Conservation (phyloP, 176 grass and related monocot genomes). For the Metroxylon sagu region DNA sequence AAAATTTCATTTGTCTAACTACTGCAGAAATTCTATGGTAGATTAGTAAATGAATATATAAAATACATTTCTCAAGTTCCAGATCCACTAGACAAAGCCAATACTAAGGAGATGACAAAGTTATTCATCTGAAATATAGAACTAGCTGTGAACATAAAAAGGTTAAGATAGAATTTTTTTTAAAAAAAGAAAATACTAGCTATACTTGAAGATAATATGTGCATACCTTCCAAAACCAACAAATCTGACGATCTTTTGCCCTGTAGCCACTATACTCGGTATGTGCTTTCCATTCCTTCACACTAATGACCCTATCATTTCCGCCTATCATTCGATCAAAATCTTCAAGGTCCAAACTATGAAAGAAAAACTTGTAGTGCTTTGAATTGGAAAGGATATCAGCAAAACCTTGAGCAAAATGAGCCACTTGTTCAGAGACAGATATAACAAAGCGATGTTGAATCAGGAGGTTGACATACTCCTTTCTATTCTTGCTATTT, state of each 20-base stretch:
- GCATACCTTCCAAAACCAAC: conserved; percentile 95
- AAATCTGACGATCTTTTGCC: conserved; percentile 61
- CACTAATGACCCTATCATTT: conserved; percentile 38
- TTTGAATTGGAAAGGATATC: conserved; percentile 61
- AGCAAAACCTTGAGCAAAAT: conserved; percentile 72
- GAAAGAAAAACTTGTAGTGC: conserved; percentile 58
- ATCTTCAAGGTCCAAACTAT: conserved; percentile 77
- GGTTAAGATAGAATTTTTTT: too few relatives aligned
- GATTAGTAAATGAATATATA: too few relatives aligned
- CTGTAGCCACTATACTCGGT: conserved; percentile 95
- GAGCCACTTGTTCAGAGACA: conserved; percentile 54
- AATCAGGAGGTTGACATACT: conserved; percentile 81
- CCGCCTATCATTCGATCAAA: conserved; percentile 81
- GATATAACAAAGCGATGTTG: conserved; percentile 81
- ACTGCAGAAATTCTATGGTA: too few relatives aligned
- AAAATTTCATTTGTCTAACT: too few relatives aligned
- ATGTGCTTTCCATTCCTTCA: conserved; percentile 94
- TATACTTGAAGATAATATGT: background rate
- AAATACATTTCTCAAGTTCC: too few relatives aligned
- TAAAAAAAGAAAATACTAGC: too few relatives aligned
- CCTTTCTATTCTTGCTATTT: conserved; percentile 68
- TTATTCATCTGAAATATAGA: too few relatives aligned
- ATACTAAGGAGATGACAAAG: too few relatives aligned
- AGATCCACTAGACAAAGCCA: too few relatives aligned
- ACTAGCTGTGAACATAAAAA: too few relatives aligned